Conservation (phyloP, 345 rosid species). For the Bruguiera parviflora region DNA sequence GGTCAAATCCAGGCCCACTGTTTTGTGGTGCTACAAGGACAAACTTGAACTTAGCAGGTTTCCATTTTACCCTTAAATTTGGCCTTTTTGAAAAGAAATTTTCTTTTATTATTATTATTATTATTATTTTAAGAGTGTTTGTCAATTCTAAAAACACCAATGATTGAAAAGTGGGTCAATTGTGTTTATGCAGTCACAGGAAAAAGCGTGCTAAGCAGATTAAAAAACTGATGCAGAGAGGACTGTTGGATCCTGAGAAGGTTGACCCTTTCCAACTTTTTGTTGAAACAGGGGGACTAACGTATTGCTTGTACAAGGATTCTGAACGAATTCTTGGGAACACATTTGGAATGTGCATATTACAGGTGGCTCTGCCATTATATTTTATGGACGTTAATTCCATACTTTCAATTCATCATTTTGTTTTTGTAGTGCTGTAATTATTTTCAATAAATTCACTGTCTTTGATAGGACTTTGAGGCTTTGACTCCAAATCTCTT, state of each 20-base stretch:
- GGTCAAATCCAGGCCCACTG: slow-evolving; percentile 61
- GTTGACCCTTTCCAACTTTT: slow-evolving; percentile 89
- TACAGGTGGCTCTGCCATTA: slow-evolving; percentile 55
- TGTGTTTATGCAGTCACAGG: slow-evolving; percentile 63
- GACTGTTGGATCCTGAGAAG: slow-evolving; percentile 84
- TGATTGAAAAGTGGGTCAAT: not conserved
- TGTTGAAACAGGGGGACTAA: slow-evolving; percentile 79
- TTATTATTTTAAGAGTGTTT: not conserved
- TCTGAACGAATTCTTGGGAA: slow-evolving; percentile 87
- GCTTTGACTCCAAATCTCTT: slow-evolving; percentile 93
- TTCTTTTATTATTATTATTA: not conserved
- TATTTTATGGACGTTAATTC: slow-evolving; percentile 1
- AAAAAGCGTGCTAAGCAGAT: slow-evolving; percentile 82
- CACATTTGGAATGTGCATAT: slow-evolving; percentile 93
- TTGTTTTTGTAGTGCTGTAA: not conserved
- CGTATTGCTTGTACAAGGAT: slow-evolving; percentile 86
- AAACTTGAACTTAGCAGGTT: slow-evolving; percentile 98
- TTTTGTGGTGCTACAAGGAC: slow-evolving; percentile 94
- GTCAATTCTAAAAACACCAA: not conserved
- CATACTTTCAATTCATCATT: not conserved
- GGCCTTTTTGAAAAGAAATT: not conserved
- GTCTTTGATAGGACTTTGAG: slow-evolving; percentile 74
- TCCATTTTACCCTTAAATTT: slow-evolving; percentile 5
- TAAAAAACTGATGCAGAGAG: slow-evolving; percentile 80
- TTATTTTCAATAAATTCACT: slow-evolving; percentile 11